These are phyloP conservation scores for Erythrobasidium yunnanense DNA, from an alignment of 768 basidiomycete species.

Conservation along the genomic window DNA sequence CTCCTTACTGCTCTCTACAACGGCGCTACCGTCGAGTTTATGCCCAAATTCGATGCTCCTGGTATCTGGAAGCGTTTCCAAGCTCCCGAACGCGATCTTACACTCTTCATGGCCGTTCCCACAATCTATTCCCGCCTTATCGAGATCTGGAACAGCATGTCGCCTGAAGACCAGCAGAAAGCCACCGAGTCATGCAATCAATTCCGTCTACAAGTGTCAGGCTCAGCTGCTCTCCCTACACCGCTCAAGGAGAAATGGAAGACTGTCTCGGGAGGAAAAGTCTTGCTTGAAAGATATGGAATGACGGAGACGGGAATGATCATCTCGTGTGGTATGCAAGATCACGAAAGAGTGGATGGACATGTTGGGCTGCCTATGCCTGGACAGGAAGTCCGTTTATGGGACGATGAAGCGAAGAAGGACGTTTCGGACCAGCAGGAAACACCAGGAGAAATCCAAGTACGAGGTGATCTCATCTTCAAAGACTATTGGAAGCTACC, in stretches of 20 bases:
- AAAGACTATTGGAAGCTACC: slow-evolving; percentile 30
- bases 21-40: slow-evolving; percentile 39
- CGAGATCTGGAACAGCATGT: slow-evolving; percentile 27
- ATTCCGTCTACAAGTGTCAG: slow-evolving; percentile 38
- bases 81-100: slow-evolving; percentile 32
- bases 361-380: slow-evolving; percentile 39
- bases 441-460: slow-evolving; percentile 37
- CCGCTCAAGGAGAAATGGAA: slow-evolving; percentile 38
- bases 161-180: slow-evolving; percentile 26
- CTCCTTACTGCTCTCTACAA: slow-evolving; percentile 38
- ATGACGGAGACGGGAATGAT: slow-evolving; percentile 38
- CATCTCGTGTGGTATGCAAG: slow-evolving; percentile 3
- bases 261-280: slow-evolving; percentile 36
- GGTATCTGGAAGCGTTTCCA: slow-evolving; percentile 38
- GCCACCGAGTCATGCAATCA: slow-evolving; percentile 35
- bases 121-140: slow-evolving; percentile 39
- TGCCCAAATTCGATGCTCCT: slow-evolving; percentile 37
- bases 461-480: slow-evolving; percentile 37
- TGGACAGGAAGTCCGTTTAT: slow-evolving; percentile 36
- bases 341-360: slow-evolving; percentile 28
- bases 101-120: slow-evolving; percentile 40
- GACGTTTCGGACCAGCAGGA: slow-evolving; percentile 34
- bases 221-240: slow-evolving; percentile 39
- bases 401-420: slow-evolving; percentile 30
- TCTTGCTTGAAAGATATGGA: slow-evolving; percentile 39